Evolutionary conservation across 257 asterid species (phyloP).

Genomic region (Eucommia ulmoides): DNA sequence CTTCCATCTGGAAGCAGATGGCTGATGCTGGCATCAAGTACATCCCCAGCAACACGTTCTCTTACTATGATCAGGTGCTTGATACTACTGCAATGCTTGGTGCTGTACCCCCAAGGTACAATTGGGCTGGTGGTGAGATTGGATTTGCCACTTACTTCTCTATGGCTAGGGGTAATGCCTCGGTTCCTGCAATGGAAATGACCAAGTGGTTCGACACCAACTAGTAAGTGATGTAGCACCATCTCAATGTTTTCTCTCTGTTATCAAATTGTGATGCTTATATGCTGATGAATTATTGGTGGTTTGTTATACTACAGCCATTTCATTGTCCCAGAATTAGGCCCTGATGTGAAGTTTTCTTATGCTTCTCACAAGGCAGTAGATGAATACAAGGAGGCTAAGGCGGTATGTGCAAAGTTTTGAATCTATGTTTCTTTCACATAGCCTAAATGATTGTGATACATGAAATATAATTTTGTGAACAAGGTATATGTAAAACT

Average conservation of each 20-base stretch:
- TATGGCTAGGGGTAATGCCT: conserved; percentile 53
- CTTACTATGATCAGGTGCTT: conserved; percentile 43
- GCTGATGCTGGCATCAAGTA: conserved; percentile 40
- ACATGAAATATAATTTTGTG: too few species aligned
- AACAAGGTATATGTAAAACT: too few species aligned
- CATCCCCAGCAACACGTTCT: conserved; percentile 46
- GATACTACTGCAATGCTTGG: conserved; percentile 50
- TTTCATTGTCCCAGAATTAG: conserved; percentile 26
- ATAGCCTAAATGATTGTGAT: too few species aligned
- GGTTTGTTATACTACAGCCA: conserved; percentile 18
- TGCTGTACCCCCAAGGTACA: conserved; percentile 45
- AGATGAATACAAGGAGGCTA: conserved; percentile 22
- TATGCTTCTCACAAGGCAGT: conserved; percentile 32
- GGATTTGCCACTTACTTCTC: conserved; percentile 37
- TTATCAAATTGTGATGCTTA: background rate
- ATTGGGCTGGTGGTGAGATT: conserved; percentile 43
- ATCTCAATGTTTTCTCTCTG: background rate
- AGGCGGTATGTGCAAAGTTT: conserved; percentile 20
- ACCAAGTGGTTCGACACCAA: conserved; percentile 49
- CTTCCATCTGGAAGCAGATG: conserved; percentile 59
- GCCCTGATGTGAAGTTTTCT: conserved; percentile 20
- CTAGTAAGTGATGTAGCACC: conserved; percentile 23
- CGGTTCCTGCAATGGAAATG: conserved; percentile 46
- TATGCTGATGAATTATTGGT: conserved; percentile 2
- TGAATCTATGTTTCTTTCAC: too few species aligned